Conservation (phyloP, 768 basidiomycete species). For the Hebeloma cylindrosporum region DNA sequence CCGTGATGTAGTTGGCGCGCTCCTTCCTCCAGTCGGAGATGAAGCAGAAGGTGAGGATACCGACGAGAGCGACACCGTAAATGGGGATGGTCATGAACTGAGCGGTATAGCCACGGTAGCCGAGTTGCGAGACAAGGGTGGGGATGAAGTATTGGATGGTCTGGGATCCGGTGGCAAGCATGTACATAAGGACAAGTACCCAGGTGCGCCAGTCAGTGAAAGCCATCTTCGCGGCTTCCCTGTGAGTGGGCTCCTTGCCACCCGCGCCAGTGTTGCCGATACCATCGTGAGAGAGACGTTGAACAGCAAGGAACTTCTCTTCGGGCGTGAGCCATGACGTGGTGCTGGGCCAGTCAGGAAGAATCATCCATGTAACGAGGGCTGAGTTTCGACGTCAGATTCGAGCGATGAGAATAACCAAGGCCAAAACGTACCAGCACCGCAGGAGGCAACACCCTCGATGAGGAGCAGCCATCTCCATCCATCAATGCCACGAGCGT, state of each 20-base stretch:
- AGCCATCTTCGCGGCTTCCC: slow-evolving; percentile 2
- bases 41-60: slow-evolving; percentile 1
- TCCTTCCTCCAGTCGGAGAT: slow-evolving; percentile 6
- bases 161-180: slow-evolving; percentile 6
- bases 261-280: slow-evolving; percentile 1
- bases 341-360: slow-evolving; percentile 2
- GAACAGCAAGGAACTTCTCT: slow-evolving; percentile 1
- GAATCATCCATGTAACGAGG: slow-evolving; percentile 6
- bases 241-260: neutral
- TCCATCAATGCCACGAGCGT: neutral
- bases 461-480: slow-evolving; percentile 4
- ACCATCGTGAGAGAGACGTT: slow-evolving; percentile 6
- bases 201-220: slow-evolving; percentile 7
- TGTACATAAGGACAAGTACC: slow-evolving; percentile 8
- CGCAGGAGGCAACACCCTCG: neutral
- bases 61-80: slow-evolving; percentile 2
- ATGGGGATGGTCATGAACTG: slow-evolving; percentile 8
- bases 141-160: slow-evolving; percentile 7
- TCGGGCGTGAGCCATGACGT: slow-evolving; percentile 3
- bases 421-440: neutral
- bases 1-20: slow-evolving; percentile 1
- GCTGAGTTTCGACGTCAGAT: neutral
- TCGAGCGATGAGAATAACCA: neutral
- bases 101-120: slow-evolving; percentile 1
- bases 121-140: slow-evolving; percentile 1